Base-by-base conservation (phyloP, 2,329 filamentous ascomycete genomes). In the Botrytis sinoallii region DNA sequence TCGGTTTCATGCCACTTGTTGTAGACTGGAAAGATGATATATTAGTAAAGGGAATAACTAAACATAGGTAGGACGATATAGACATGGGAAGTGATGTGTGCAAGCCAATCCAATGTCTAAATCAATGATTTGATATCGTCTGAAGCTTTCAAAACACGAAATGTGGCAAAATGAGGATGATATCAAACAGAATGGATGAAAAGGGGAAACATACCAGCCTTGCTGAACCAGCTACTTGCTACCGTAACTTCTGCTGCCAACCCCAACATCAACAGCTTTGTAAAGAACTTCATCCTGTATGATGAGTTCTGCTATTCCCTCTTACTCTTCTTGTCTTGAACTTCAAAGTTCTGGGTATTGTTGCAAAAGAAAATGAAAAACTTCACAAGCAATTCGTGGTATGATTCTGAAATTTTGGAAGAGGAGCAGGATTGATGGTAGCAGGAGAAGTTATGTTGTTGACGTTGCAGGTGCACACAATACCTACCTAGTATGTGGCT, bases 1-100 rank as follows among this genome's bases (percentile, higher is more conserved):
- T 99, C 96, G 35, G 93, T 97, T 86, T 98, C 92, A 80, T 98
- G 95, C 96, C 96, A 99, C 83, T 96, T 98, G 85, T 98, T 98
- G 87, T 98, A 98, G 25, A 92, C 95, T 97, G 81, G 67, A 78
- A 74, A 74, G 76, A 76, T 75, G 81, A 76, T 75, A 73, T 71
- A 76, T 83, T 75, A 82, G 77, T 40, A 75, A 42, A 38, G 46
- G 6, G 4, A 29, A 9, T 48, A 59, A 20, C 16, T 29, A 29
- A 65, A 64, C 35, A 25, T 35, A 52, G 35, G 68, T 35, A 52
- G 35, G 68, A 55, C 32, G 55, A 61, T 38, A 55, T 38, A 35
- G 35, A 66, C 14, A 29, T 29, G n/a, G 70, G 64, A 74, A 59
- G 68, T 14, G 42, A 44, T 55, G 22, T 29, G 42, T 25, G 25